phyloP scores from a whole-genome alignment of 768 basidiomycete species.

The Tulasnella sp. region DNA sequence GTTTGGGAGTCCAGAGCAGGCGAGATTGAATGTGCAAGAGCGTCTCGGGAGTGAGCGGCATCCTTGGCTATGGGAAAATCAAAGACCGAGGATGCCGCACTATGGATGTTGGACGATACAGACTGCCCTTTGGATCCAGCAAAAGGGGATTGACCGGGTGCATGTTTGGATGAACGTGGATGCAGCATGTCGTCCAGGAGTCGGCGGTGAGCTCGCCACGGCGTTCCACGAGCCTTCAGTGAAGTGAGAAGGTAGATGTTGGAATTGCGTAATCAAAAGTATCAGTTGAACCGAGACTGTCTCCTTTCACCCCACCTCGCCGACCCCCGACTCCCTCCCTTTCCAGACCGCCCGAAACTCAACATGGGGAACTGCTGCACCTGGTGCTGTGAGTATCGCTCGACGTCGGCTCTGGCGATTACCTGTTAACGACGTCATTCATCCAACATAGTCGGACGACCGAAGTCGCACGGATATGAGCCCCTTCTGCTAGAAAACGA shows the following conservation, averaged over 20 bases:
- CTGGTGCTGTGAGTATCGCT: constrained; percentile 23
- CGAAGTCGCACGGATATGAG: constrained; percentile 81
- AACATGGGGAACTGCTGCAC: constrained; percentile 29
- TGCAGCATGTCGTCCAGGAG: constrained; percentile 15
- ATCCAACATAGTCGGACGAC: constrained; percentile 58
- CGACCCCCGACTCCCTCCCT: constrained; percentile 8
- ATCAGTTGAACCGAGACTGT: constrained; percentile 14
- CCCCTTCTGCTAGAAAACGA: constrained; percentile 87
- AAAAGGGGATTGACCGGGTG: not conserved
- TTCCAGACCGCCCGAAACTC: not conserved
- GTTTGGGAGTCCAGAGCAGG: not conserved
- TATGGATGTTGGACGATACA: constrained; percentile 14
- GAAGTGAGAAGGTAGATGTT: constrained; percentile 16
- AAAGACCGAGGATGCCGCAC: constrained; percentile 27
- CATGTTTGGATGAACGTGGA: not conserved
- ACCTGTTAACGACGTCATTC: constrained; percentile 26
- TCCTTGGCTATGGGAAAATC: constrained; percentile 22
- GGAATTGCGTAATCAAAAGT: constrained; percentile 7
- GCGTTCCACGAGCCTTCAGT: not conserved
- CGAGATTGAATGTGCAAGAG: not conserved
- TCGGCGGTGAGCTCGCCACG: not conserved
- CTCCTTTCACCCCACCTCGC: constrained; percentile 12
- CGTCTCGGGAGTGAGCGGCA: not conserved
- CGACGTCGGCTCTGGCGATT: not conserved
- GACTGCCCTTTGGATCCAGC: not conserved